phyloP scores from a whole-genome alignment of 495 filamentous ascomycete genomes.

The Neurospora hispaniola region DNA sequence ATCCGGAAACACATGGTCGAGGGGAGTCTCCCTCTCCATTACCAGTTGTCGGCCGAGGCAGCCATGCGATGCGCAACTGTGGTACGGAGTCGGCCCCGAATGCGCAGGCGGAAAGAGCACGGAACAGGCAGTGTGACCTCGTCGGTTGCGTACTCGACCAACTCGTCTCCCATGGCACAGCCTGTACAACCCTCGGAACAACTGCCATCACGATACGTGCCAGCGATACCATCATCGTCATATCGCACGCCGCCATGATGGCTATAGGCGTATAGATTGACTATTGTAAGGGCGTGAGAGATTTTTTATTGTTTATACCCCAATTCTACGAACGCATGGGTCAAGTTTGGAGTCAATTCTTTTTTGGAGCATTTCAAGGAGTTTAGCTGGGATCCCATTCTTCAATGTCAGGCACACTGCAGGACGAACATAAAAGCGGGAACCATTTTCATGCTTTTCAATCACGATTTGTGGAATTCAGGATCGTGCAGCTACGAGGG shows the following conservation, averaged over 20 bases:
- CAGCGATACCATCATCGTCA: neutral
- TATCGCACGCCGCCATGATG: neutral
- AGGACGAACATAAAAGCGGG: neutral
- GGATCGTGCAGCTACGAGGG: neutral
- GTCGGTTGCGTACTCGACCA: slow-evolving; percentile 11
- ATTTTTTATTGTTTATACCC: neutral
- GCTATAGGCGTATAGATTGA: neutral
- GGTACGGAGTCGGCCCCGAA: slow-evolving; percentile 30
- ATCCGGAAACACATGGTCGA: slow-evolving; percentile 24
- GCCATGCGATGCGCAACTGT: slow-evolving; percentile 32
- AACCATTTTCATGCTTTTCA: neutral
- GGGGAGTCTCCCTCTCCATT: slow-evolving; percentile 18
- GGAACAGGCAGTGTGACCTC: slow-evolving; percentile 7
- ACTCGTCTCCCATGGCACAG: slow-evolving; percentile 8
- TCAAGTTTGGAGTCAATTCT: neutral
- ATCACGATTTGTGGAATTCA: neutral
- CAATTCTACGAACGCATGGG: neutral
- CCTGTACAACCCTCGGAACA: slow-evolving; percentile 6
- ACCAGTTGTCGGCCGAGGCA: slow-evolving; percentile 30
- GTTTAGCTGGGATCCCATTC: neutral
- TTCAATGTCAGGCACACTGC: neutral
- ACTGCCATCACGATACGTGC: neutral
- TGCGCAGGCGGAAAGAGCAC: slow-evolving; percentile 28
- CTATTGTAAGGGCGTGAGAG: neutral
- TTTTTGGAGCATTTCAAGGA: neutral